Evolutionary conservation across 2,329 filamentous ascomycete genomes (phyloP).

Genomic region (Talaromyces verruculosus): DNA sequence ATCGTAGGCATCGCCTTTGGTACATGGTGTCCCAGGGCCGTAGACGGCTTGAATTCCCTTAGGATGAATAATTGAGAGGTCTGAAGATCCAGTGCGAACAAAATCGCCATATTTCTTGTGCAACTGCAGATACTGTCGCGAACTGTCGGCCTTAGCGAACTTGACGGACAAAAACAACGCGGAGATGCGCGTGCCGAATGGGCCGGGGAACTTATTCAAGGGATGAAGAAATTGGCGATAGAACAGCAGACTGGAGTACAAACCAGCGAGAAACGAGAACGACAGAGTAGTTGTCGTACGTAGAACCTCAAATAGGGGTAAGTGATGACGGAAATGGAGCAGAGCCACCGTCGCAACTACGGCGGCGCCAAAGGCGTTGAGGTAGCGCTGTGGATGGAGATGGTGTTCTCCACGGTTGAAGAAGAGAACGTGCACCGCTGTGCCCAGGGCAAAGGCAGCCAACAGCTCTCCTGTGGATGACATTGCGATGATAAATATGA

Average conservation of each 20-base stretch:
- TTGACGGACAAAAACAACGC: slow-evolving; percentile 32
- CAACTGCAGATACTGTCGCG: slow-evolving; percentile 30
- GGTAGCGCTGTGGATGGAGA: slow-evolving; percentile 22
- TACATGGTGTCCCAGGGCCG: slow-evolving; percentile 39
- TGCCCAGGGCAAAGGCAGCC: slow-evolving; percentile 17
- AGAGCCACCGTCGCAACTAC: slow-evolving; percentile 17
- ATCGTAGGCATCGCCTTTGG: slow-evolving; percentile 47
- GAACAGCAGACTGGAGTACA: slow-evolving; percentile 34
- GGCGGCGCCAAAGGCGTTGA: slow-evolving; percentile 17
- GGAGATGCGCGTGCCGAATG: slow-evolving; percentile 34
- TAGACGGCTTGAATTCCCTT: slow-evolving; percentile 41
- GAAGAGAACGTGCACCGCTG: slow-evolving; percentile 22
- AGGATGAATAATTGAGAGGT: slow-evolving; percentile 39
- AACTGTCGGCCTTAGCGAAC: slow-evolving; percentile 27
- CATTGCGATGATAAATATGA: neutral
- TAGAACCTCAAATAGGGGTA: neutral
- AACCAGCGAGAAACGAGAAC: slow-evolving; percentile 16
- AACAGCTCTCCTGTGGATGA: neutral
- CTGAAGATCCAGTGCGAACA: slow-evolving; percentile 38
- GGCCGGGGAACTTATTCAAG: slow-evolving; percentile 28
- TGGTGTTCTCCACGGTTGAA: slow-evolving; percentile 28
- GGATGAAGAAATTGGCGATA: slow-evolving; percentile 26
- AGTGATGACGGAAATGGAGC: slow-evolving; percentile 1
- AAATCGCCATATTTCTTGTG: slow-evolving; percentile 40
- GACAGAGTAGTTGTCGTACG: neutral